Evolutionary conservation across 2,329 filamentous ascomycete species (phyloP).

Genomic region (Cadophora gregata): DNA sequence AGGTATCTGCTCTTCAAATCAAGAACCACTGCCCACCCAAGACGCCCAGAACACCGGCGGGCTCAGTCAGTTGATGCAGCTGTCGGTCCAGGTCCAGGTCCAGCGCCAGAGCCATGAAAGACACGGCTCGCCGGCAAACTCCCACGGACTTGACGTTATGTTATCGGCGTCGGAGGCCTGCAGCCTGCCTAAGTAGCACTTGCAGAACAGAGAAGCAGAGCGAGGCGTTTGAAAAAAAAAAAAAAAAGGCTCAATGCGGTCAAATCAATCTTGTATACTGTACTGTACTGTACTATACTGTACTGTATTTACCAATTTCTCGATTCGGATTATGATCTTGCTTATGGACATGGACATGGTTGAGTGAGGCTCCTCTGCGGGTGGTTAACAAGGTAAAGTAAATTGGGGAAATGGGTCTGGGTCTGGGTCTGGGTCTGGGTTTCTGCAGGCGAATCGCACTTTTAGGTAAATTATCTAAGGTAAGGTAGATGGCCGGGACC

Average conservation of each 20-base stretch:
- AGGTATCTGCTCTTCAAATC: background rate
- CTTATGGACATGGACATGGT: background rate
- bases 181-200: too few relatives aligned
- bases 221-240: too few relatives aligned
- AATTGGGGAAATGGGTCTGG: background rate
- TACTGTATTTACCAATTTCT: background rate
- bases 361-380: background rate
- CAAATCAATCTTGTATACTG: too few relatives aligned
- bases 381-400: too few relatives aligned
- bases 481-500: too few relatives aligned
- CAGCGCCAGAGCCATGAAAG: conserved; percentile 8
- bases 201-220: background rate
- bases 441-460: too few relatives aligned
- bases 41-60: background rate
- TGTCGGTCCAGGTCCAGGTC: background rate
- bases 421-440: background rate
- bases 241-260: too few relatives aligned
- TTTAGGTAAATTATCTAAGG: too few relatives aligned
- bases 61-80: conserved; percentile 7
- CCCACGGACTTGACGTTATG: background rate
- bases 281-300: too few relatives aligned
- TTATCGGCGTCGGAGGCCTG: background rate
- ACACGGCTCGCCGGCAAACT: conserved; percentile 7
- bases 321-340: conserved; percentile 1
- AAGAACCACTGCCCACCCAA: background rate